phyloP scores from a whole-genome alignment of 2,329 filamentous ascomycete species.

The Cryphonectria nitschkei region DNA sequence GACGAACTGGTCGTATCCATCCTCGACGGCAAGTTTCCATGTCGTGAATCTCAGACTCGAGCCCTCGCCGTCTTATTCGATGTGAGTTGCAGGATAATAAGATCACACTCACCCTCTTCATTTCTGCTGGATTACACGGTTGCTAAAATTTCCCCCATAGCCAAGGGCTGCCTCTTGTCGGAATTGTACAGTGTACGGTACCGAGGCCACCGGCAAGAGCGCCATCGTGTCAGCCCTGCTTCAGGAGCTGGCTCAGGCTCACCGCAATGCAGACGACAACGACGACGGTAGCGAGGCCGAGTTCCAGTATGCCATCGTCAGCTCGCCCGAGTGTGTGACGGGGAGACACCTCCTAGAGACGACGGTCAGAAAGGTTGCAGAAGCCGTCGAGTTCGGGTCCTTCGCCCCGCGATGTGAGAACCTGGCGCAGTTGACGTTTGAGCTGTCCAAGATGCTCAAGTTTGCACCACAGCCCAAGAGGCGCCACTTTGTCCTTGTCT shows the following conservation, averaged over 20 bases:
- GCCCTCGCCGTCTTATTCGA: slow-evolving; percentile 59
- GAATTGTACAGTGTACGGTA: slow-evolving; percentile 80
- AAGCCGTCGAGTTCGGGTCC: slow-evolving; percentile 47
- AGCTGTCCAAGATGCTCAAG: slow-evolving; percentile 68
- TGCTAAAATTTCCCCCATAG: slow-evolving; percentile 45
- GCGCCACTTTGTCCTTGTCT: slow-evolving; percentile 76
- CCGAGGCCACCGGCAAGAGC: slow-evolving; percentile 86
- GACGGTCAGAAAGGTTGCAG: slow-evolving; percentile 62
- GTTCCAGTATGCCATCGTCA: slow-evolving; percentile 64
- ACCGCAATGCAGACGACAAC: slow-evolving; percentile 44
- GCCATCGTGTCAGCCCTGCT: slow-evolving; percentile 69
- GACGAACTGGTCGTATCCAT: slow-evolving; percentile 53
- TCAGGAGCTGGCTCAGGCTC: slow-evolving; percentile 41
- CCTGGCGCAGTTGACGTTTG: slow-evolving; percentile 73
- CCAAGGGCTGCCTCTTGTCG: slow-evolving; percentile 69
- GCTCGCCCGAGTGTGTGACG: slow-evolving; percentile 77
- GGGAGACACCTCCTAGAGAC: slow-evolving; percentile 77
- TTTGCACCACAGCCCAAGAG: slow-evolving; percentile 42
- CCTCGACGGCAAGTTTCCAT: slow-evolving; percentile 55
- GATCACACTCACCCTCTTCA: slow-evolving; percentile 33
- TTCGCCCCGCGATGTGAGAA: slow-evolving; percentile 68
- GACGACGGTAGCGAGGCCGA: slow-evolving; percentile 59
- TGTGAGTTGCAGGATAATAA: slow-evolving; percentile 41
- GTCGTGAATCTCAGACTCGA: slow-evolving; percentile 62
- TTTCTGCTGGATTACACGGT: neutral